phyloP scores from a whole-genome alignment of 371 early-diverging fungal species.

The Furculomyces boomerangus region DNA sequence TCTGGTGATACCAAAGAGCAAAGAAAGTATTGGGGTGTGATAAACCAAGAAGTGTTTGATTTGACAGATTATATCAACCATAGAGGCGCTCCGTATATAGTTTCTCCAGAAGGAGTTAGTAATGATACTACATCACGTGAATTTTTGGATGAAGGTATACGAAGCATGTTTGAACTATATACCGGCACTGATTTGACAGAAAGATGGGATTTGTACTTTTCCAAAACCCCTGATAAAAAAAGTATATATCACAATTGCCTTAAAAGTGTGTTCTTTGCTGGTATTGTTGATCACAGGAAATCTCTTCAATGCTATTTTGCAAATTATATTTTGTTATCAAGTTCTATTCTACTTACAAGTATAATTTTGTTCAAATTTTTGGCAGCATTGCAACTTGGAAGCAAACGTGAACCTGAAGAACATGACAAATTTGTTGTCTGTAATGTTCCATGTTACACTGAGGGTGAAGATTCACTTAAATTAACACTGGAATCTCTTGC shows the following conservation, averaged over 20 bases:
- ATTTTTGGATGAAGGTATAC: constrained; percentile 33
- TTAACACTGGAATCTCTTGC: constrained; percentile 89
- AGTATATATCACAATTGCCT: constrained; percentile 42
- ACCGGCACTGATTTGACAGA: constrained; percentile 45
- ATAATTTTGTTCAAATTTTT: constrained; percentile 82
- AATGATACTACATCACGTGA: constrained; percentile 37
- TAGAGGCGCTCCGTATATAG: constrained; percentile 21
- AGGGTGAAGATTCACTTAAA: constrained; percentile 76
- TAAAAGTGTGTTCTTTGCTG: constrained; percentile 69
- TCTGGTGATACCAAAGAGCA: constrained; percentile 25
- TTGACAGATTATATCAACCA: constrained; percentile 49
- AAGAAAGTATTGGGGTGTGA: constrained; percentile 36
- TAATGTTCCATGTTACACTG: constrained; percentile 93
- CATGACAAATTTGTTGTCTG: constrained; percentile 82
- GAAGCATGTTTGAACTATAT: constrained; percentile 44
- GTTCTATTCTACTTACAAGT: constrained; percentile 53
- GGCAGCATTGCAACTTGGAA: constrained; percentile 71
- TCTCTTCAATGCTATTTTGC: constrained; percentile 66
- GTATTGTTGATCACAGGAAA: constrained; percentile 69
- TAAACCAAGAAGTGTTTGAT: constrained; percentile 58
- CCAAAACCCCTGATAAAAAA: constrained; percentile 21
- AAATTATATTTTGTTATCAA: constrained; percentile 67
- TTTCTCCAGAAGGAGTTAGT: constrained; percentile 33
- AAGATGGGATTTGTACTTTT: constrained; percentile 30
- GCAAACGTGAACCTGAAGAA: constrained; percentile 55